Base-by-base conservation (phyloP, 805 yeast species). In the Candida suzukii region DNA sequence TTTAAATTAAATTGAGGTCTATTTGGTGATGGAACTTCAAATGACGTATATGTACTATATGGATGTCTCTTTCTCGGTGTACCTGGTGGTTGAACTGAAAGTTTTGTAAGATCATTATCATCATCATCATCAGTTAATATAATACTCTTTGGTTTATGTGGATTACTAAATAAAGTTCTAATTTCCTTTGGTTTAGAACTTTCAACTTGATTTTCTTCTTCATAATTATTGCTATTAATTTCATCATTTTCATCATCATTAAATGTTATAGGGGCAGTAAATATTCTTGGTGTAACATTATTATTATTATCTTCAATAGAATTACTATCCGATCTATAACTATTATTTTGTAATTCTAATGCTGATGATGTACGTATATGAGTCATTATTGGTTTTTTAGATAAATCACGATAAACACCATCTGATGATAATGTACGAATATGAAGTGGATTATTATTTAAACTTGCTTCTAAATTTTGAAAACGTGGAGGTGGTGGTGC, bases 281-380 rank as follows among this genome's bases (percentile, higher is more conserved):
- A 39, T 12, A 28, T n/a, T 20, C 32, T 24, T 17, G 46, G 44
- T 13, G 40, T 29, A n/a, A 36, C 41, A 6, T 17, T 25, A 12
- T 25, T 25, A 39, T n/a, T 13, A 49, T 33, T 14, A 11, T 24
- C 26, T 24, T 7, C 10, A 19, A 13, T 16, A 12, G 40, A 30
- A 30, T 20, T 19, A 16, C 26, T 28, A 31, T 11, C 13, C 25
- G 25, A 24, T 27, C 30, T 27, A 12, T 10, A 27, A 6, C 6
- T 12, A 16, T 29, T 17, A 11, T 29, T 29, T n/a, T 17, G 10
- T n/a, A 29, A 11, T 16, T 16, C 32, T 29, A 29, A 7, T 4
- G 32, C 32, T 11, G 32, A 29, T 6, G 32, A 29, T 6, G 32
- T 6, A 29, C 18, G 19, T 11, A 16, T 29, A 29, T 29, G 32